A percentile compares a stretch with the other conserved stretches of the same genome.
Conservation (phyloP, 441 rosid species). For the Erodium trifolium region DNA sequence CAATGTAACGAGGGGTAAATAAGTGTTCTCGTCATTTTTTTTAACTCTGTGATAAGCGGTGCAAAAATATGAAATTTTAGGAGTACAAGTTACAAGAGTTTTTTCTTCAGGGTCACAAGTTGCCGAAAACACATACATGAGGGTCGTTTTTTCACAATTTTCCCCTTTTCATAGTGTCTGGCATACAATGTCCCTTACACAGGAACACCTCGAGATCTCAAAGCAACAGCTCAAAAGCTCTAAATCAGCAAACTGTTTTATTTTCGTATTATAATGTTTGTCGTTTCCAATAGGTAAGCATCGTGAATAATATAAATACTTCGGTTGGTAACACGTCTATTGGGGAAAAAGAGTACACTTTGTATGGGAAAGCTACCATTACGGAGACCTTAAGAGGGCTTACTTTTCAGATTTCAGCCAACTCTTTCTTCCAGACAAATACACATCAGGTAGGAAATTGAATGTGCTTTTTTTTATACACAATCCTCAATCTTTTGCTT, state of each 20-base stretch:
- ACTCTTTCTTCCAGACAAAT: slow-evolving; percentile 93
- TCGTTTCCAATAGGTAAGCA: slow-evolving; percentile 46
- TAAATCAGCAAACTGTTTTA: not conserved
- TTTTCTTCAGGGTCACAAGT: too few species aligned
- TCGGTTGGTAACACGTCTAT: slow-evolving; percentile 84
- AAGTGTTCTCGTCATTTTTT: too few species aligned
- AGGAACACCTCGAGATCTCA: too few species aligned
- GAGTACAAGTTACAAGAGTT: too few species aligned
- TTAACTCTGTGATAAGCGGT: too few species aligned
- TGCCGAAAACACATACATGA: too few species aligned
- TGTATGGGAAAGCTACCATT: slow-evolving; percentile 64
- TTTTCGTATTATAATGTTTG: slow-evolving; percentile 5
- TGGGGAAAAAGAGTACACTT: slow-evolving; percentile 77
- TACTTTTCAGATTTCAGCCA: slow-evolving; percentile 84
- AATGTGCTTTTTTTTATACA: slow-evolving; percentile 3
- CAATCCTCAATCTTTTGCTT: slow-evolving; percentile 1
- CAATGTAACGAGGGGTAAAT: too few species aligned
- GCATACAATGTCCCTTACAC: too few species aligned
- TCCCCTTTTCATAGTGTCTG: too few species aligned
- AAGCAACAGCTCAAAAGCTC: too few species aligned
- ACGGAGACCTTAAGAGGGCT: slow-evolving; percentile 76
- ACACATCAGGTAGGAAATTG: slow-evolving; percentile 56
- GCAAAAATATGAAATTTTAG: too few species aligned
- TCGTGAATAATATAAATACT: slow-evolving; percentile 79
- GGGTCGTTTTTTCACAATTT: too few species aligned